These are phyloP conservation scores for Dittrichia graveolens DNA, from an alignment of 129 eudicot genomes.

Conservation along the genomic window DNA sequence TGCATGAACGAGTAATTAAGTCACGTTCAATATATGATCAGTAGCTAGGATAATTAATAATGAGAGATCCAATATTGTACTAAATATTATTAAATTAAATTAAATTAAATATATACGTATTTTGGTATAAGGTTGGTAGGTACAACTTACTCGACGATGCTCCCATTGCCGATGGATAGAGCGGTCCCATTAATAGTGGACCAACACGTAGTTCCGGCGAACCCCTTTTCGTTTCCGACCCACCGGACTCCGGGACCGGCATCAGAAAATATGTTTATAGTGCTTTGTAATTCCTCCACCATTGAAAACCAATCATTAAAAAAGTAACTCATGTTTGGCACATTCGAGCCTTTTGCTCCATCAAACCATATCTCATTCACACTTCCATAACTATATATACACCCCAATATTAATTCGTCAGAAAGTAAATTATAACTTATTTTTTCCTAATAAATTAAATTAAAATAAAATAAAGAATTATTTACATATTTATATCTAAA, in stretches of 20 bases:
- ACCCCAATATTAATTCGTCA: no score
- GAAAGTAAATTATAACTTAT: no score
- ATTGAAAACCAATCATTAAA: conserved; percentile 82
- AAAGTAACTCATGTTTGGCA: conserved; percentile 71
- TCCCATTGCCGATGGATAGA: conserved; percentile 72
- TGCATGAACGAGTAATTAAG: no score
- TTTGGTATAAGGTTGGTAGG: neutral
- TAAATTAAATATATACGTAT: neutral
- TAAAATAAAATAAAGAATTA: neutral
- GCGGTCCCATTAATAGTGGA: conserved; percentile 76
- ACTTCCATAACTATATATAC: conserved; percentile 66
- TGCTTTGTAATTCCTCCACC: conserved; percentile 82
- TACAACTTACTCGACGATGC: conserved; percentile 63
- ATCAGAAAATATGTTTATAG: conserved; percentile 88
- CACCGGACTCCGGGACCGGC: conserved; percentile 91
- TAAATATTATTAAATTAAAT: no score
- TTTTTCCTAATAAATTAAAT: no score
- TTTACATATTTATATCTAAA: neutral
- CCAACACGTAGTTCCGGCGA: conserved; percentile 85
- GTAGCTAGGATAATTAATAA: no score
- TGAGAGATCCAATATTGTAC: no score
- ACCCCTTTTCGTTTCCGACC: conserved; percentile 84
- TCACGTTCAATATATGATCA: no score
- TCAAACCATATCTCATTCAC: conserved; percentile 92
- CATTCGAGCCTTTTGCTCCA: conserved; percentile 83